A percentile compares a stretch with the other conserved stretches of the same genome.
These are phyloP conservation scores for Ophiocordyceps camponoti-leonardi DNA, from an alignment of 2,329 filamentous ascomycete genomes.

Conservation along the genomic window DNA sequence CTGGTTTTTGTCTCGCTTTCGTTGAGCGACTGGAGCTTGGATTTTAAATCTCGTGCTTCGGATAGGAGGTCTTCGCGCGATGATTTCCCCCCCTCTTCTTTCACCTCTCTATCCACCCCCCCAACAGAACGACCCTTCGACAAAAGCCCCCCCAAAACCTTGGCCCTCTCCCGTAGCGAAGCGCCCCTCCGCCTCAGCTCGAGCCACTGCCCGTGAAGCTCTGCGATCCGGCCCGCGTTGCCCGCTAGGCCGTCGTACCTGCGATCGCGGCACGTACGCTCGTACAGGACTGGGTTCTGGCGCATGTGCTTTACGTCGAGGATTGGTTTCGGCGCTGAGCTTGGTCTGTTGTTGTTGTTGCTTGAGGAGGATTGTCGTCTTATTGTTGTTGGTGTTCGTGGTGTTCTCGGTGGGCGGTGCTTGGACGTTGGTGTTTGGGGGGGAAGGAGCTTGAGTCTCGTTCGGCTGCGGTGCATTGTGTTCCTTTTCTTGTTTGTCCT, in stretches of 20 bases:
- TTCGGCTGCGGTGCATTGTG: too few species aligned
- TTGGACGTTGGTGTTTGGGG: not conserved
- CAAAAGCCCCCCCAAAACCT: slow-evolving; percentile 38
- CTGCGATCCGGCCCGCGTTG: slow-evolving; percentile 37
- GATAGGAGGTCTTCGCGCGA: slow-evolving; percentile 37
- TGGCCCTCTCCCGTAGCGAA: slow-evolving; percentile 46
- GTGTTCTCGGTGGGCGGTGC: not conserved
- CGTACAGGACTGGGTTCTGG: slow-evolving; percentile 63
- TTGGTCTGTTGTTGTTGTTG: slow-evolving; percentile 26
- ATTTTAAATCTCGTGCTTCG: slow-evolving; percentile 49
- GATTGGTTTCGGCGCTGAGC: slow-evolving; percentile 60
- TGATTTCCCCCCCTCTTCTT: slow-evolving; percentile 12
- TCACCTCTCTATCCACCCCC: slow-evolving; percentile 9
- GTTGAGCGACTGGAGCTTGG: slow-evolving; percentile 41
- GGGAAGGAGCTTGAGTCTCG: too few species aligned
- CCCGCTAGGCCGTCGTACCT: slow-evolving; percentile 51
- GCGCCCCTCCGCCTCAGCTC: slow-evolving; percentile 42
- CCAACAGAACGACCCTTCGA: slow-evolving; percentile 21
- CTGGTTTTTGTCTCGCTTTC: slow-evolving; percentile 40
- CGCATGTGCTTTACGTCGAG: slow-evolving; percentile 85
- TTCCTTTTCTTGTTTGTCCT: too few species aligned
- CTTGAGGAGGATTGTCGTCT: too few species aligned
- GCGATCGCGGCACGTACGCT: slow-evolving; percentile 66
- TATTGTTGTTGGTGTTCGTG: too few species aligned
- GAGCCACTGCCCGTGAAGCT: slow-evolving; percentile 40